A percentile compares a stretch with the other conserved stretches of the same genome.
These are phyloP conservation scores for Lactarius hatsudake DNA, from an alignment of 768 basidiomycete species.

Conservation along the genomic window DNA sequence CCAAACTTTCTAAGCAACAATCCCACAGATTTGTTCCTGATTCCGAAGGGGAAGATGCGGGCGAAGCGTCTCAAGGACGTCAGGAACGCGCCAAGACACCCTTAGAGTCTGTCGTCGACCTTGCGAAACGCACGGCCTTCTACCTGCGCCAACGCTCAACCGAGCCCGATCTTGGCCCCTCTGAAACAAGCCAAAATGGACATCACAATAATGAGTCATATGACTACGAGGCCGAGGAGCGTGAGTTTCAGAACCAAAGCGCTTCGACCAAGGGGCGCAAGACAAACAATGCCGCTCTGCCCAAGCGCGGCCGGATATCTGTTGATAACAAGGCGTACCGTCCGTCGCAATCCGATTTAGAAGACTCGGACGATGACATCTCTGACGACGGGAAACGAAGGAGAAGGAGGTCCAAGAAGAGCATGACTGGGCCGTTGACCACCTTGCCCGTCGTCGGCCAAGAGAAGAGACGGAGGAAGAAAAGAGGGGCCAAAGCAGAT, in stretches of 20 bases:
- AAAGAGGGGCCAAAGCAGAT: conserved; percentile 43
- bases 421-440: conserved; percentile 54
- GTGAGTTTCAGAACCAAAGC: conserved; percentile 45
- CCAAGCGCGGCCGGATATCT: conserved; percentile 63
- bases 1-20: conserved; percentile 50
- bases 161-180: conserved; percentile 44
- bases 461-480: conserved; percentile 56
- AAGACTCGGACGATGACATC: conserved; percentile 58
- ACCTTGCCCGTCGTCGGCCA: conserved; percentile 66
- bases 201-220: conserved; percentile 44
- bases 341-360: conserved; percentile 61
- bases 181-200: conserved; percentile 26
- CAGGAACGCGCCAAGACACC: conserved; percentile 63
- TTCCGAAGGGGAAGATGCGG: conserved; percentile 46
- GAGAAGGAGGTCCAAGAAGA: conserved; percentile 48
- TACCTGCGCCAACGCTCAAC: conserved; percentile 62
- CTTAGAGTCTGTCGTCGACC: conserved; percentile 56
- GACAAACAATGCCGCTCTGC: conserved; percentile 31
- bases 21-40: conserved; percentile 64
- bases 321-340: conserved; percentile 80
- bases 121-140: conserved; percentile 58
- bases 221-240: conserved; percentile 77
- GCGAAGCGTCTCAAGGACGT: conserved; percentile 43
- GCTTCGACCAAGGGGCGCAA: conserved; percentile 32
- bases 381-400: conserved; percentile 51